Base-by-base conservation (phyloP, 345 rosid species). In the Acer campestre region DNA sequence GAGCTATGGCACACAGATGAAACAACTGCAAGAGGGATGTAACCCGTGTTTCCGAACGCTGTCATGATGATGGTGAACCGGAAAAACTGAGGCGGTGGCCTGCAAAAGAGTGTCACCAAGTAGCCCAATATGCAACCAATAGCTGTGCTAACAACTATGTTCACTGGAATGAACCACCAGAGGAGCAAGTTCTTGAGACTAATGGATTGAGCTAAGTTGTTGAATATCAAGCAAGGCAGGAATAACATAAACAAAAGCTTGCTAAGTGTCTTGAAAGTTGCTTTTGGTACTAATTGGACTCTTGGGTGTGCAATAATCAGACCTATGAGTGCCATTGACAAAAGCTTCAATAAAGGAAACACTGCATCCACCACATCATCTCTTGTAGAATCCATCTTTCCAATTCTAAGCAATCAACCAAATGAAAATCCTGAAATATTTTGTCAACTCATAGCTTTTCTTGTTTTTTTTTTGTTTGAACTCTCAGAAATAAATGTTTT, bases 151-250 rank as follows among this genome's bases (percentile, higher is more conserved):
- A 83, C 67, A 22, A 87, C 35, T 3, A 78, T 80, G 27, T 84
- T 87, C 1, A 85, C 73, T 0, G 88, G 88, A 61, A 85, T 82
- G 78, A 87, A 87, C 87, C 90, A 85, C 90, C 88, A 84, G 3
- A n/a, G 59, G 11, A 68, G 2, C 46, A 82, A 49, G 6, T 83
- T 74, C 1, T 71, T 0, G 20, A 82, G 77, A 68, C 70, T 66
- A 9, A 83, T 78, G 49, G 80, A 62, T 22, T 73, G 81, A 38
- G 82, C 86, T 0, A 87, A 80, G 53, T 78, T 0, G 29, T 81
- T 82, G 86, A 87, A 82, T 13, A 87, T 87, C 61, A 87, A 55
- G 44, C 88, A 85, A 1, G 88, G 90, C 58, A 84, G 67, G 74
- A 85, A 79, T 0, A 87, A 73, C 13, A 63, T 77, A 55, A 85